These are phyloP conservation scores for Guyanaporus albipodus DNA, from an alignment of 768 basidiomycete species.

Conservation along the genomic window DNA sequence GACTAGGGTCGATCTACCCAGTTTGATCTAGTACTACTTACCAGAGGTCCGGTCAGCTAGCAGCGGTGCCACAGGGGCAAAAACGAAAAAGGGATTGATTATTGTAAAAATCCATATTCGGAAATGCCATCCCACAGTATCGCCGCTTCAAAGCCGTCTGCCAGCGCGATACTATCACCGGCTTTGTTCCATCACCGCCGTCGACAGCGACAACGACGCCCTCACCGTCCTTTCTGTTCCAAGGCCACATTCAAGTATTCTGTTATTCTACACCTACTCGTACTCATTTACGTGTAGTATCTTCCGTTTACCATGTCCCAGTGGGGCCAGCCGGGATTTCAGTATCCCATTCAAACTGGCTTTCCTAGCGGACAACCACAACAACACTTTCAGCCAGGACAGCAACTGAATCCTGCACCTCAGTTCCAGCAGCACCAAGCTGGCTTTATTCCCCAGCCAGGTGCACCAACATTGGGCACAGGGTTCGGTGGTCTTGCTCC, in stretches of 20 bases:
- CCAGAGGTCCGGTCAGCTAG: too few relatives aligned
- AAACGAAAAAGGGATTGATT: not conserved
- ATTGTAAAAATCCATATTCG: slow-evolving; percentile 4
- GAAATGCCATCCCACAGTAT: slow-evolving; percentile 6
- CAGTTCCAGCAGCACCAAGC: slow-evolving; percentile 44
- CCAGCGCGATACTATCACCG: slow-evolving; percentile 4
- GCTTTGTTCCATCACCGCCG: not conserved
- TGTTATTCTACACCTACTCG: not conserved
- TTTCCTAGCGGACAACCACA: slow-evolving; percentile 48
- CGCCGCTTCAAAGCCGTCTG: slow-evolving; percentile 20
- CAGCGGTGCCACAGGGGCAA: not conserved
- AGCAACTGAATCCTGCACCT: slow-evolving; percentile 24
- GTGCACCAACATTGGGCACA: slow-evolving; percentile 29
- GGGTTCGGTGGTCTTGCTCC: slow-evolving; percentile 43
- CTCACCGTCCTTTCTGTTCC: too few relatives aligned
- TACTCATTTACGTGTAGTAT: not conserved
- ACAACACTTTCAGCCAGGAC: slow-evolving; percentile 38
- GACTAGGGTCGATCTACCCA: too few relatives aligned
- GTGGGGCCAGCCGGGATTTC: slow-evolving; percentile 69
- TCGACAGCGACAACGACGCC: slow-evolving; percentile 1
- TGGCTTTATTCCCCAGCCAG: slow-evolving; percentile 26
- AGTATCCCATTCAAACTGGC: slow-evolving; percentile 74
- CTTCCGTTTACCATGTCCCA: slow-evolving; percentile 56
- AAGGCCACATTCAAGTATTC: not conserved
- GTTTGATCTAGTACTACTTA: too few relatives aligned